Base-by-base conservation (phyloP, 306 rosid genomes). In the Cucurbita ficifolia region DNA sequence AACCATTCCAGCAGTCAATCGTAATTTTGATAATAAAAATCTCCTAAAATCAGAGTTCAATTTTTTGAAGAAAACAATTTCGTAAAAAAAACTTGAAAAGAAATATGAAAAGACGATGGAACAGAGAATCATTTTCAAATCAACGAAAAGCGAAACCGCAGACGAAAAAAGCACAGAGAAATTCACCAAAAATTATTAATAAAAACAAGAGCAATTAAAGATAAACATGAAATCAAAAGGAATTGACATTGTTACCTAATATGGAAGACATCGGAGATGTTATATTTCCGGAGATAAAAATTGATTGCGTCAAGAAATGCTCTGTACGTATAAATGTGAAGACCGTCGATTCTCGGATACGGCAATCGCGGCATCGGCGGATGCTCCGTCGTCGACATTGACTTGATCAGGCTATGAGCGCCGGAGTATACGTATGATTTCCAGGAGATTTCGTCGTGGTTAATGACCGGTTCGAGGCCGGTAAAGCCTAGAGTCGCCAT, bases 191-290 rank as follows among this genome's bases (percentile, higher is more conserved):
- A 29, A 29, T 2, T 29, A 29, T 29, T 1, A 59, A 36, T 3
- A 59, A 33, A 5, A 17, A 16, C 6, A 16, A 52, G 1, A n/a
- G 17, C 2, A 63, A 63, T 39, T 42, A 64, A 64, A 45, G 43
- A 22, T 13, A 49, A 62, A 14, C 70, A 18, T 16, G 8, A 70
- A 70, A 70, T 70, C 39, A 7, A 16, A 29, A 43, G 21, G 16
- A 70, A 9, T 49, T 13, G 39, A 14, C 57, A 49, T 70, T 29
- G 24, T 70, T 70, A 86, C 89, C 89, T 64, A 16, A 86, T 70
- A 45, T 86, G 89, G 75, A 83, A 86, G 81, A 83, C 85, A 79
- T 86, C 84, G 85, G 89, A 83, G 79, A 83, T 77, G 48, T 86
- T 79, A 14, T 70, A 45, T 80, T 81, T 79, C 76, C 75, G 79